Percentiles rank a stretch among this genome's conserved stretches.
Evolutionary conservation across 768 basidiomycete species (phyloP).

Genomic region (Kwoniella sp.): DNA sequence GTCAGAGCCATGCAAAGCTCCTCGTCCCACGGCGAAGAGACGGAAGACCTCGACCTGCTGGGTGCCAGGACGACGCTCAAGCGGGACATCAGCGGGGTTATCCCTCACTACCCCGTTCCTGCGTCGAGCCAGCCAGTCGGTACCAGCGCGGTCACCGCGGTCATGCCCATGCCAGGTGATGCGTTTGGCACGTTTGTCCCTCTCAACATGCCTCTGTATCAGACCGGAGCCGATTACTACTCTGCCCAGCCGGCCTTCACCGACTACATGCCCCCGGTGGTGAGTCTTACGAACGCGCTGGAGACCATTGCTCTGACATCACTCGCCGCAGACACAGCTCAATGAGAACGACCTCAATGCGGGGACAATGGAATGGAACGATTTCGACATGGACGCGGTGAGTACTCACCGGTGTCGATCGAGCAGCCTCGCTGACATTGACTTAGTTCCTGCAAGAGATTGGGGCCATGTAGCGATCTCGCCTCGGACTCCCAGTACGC

Average conservation of each 20-base stretch:
- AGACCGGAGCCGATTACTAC: background rate
- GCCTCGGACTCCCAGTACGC: too few species aligned
- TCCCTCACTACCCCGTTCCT: too few species aligned
- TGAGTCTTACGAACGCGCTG: background rate
- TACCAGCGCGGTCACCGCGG: too few species aligned
- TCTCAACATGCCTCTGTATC: too few species aligned
- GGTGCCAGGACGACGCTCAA: conserved; percentile 7
- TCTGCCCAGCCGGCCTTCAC: background rate
- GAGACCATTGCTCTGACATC: background rate
- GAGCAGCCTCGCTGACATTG: background rate
- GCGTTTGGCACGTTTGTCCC: too few species aligned
- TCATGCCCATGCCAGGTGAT: too few species aligned
- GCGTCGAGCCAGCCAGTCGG: too few species aligned
- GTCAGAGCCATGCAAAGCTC: conserved; percentile 3
- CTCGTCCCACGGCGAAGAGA: background rate
- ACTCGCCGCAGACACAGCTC: background rate
- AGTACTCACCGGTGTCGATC: background rate
- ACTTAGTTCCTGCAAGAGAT: conserved; percentile 2
- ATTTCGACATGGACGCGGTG: conserved; percentile 15
- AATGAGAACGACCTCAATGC: background rate
- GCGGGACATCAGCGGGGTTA: too few species aligned
- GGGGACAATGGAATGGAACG: conserved; percentile 5
- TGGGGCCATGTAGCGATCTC: conserved; percentile 2
- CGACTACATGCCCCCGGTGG: background rate
- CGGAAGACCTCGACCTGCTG: conserved; percentile 13